Percentiles rank a stretch among this genome's conserved stretches.
These are phyloP conservation scores for Penicillium sp. DNA, from an alignment of 2,329 filamentous ascomycete species.

Conservation along the genomic window DNA sequence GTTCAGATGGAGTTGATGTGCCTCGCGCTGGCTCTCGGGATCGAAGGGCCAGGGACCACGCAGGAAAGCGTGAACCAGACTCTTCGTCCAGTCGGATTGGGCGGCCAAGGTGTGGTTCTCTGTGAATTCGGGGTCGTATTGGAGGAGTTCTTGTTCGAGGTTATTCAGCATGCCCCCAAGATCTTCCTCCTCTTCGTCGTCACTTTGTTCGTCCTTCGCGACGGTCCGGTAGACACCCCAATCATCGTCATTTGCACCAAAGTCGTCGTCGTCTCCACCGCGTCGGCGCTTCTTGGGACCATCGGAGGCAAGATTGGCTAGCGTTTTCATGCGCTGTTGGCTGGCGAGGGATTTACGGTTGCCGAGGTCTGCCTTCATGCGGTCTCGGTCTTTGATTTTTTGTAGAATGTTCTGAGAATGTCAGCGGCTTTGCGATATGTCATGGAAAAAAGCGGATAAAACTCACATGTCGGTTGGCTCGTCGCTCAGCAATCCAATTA, in stretches of 20 bases:
- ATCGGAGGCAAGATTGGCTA: conserved; percentile 93
- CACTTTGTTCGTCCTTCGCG: conserved; percentile 75
- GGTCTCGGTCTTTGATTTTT: conserved; percentile 90
- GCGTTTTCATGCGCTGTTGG: conserved; percentile 97
- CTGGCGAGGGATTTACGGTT: conserved; percentile 96
- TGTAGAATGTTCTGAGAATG: conserved; percentile 65
- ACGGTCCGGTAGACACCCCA: conserved; percentile 97
- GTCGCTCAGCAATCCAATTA: conserved; percentile 81
- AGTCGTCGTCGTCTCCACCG: conserved; percentile 91
- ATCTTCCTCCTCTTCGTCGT: conserved; percentile 93
- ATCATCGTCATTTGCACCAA: conserved; percentile 95
- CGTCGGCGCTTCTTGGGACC: conserved; percentile 81
- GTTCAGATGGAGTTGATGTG: conserved; percentile 90
- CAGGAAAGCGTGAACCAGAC: conserved; percentile 84
- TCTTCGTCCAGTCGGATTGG: conserved; percentile 94
- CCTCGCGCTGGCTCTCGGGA: conserved; percentile 75
- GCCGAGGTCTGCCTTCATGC: conserved; percentile 89
- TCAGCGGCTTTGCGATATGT: background rate
- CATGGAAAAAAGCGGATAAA: background rate
- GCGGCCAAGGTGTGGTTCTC: conserved; percentile 92
- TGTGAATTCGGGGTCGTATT: conserved; percentile 85
- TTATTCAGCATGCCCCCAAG: conserved; percentile 72
- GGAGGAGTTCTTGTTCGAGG: conserved; percentile 82
- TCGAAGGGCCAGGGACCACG: conserved; percentile 88
- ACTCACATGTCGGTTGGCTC: conserved; percentile 66